Evolutionary conservation across 805 yeast species (phyloP), one percentile per base, ranked within the genome.

Genomic region (Maudiozyma barnettii): DNA sequence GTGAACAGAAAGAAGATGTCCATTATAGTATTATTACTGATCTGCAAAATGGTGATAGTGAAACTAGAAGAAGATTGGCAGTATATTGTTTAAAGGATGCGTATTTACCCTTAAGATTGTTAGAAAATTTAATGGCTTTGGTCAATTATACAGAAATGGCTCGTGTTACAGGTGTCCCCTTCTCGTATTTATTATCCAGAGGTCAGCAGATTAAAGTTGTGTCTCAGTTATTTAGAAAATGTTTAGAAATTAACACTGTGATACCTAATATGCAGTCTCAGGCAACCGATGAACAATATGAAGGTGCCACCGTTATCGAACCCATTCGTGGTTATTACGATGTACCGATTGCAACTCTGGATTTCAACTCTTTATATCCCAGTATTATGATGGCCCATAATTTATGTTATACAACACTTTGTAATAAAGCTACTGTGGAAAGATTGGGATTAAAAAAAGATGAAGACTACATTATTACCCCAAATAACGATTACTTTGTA

Each of bases 331-430:
- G 99, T 1, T 95, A 89, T 65, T 95, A 93, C 59, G 95, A 88
- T 66, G 90, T 85, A 14, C 99, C 99, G 1, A 91, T 93, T 61
- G 96, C 99, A 2, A 93, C 99, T 0, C 75, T 93, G 53, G 99
- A 93, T 81, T 93, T 93, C 78, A 89, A 95, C 55, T 88, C 96
- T 47, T 75, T 93, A 74, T 93, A 93, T 67, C 99, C 99, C 5
- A 87, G 96, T 49, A 93, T 93, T 59, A 90, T 93, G 95, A 93
- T 95, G 95, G 99, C 99, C 0, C 98, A 93, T 66, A 93, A 93
- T 64, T 70, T 93, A 49, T 93, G 99, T 64, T 93, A 93, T 65
- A 93, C 99, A 0, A 90, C 99, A 0, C 69, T 93, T 41, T 67
- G 91, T 45, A 83, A 78, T 54, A 79, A 77, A 51, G 77, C 75